Base-by-base conservation (phyloP, 306 rosid genomes). In the Gillenia trifoliata region DNA sequence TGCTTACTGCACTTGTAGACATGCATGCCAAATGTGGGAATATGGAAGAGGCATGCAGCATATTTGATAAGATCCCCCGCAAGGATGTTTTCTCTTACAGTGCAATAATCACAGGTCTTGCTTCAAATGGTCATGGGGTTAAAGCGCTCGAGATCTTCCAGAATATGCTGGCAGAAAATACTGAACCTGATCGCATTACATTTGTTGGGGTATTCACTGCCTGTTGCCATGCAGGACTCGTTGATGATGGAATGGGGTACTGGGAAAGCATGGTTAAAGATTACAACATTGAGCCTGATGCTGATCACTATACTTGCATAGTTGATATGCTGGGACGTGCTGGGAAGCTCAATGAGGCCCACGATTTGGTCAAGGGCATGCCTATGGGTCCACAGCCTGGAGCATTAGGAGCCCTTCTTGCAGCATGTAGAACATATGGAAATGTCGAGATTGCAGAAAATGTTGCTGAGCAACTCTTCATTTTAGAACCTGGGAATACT, bases 21-120 rank as follows among this genome's bases (percentile, higher is more conserved):
- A 77, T 70, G 81, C 81, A 77, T 71, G 81, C 81, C 64, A 77
- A 77, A 61, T 77, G 81, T 36, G 81, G 81, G 38, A 71, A 70
- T 45, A 10, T 63, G 64, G 59, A 70, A 70, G 64, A 63, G 66
- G 81, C 81, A 8, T 70, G 65, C 19, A 1, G 16, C 20, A 31
- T 36, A 36, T 77, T 77, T 71, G 76, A 70, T 34, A 65, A 71
- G 72, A 77, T 63, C 23, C 71, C 78, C 16, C 10, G 0, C 4
- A 66, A 29, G 66, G 81, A 77, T 70, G 76, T 50, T 3, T 50
- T 70, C 59, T 50, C 81, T 15, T 77, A 70, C 41, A 70, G 72
- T 52, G 76, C 76, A n/a, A 25, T 77, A 62, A 77, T 77, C 66
- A 70, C 76, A 26, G 81, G 72, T 28, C 76, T 70, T 61, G 81